Evolutionary conservation across 2,329 filamentous ascomycete species (phyloP).

Genomic region (Dothideomycetes sp.): DNA sequence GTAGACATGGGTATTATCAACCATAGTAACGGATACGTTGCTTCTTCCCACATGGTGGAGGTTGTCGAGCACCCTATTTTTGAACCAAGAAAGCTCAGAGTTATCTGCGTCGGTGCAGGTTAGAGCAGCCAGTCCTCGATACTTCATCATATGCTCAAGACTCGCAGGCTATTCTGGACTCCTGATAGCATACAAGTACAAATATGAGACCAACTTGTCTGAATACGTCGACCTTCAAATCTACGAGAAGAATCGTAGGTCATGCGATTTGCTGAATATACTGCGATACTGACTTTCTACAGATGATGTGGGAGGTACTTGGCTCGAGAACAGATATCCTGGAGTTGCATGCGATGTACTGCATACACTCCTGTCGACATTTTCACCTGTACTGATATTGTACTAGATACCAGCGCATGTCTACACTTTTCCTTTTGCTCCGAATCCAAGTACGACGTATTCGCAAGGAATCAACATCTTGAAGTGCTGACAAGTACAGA

Average conservation of each 20-base stretch:
- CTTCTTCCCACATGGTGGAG: too few relatives aligned
- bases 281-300: neutral
- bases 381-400: neutral
- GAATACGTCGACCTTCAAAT: conserved; percentile 27
- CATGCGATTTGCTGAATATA: neutral
- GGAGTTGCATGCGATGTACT: conserved; percentile 25
- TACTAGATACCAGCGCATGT: conserved; percentile 10
- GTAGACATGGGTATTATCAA: too few relatives aligned
- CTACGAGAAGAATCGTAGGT: conserved; percentile 22
- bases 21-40: too few relatives aligned
- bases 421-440: conserved; percentile 24
- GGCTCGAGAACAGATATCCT: conserved; percentile 30
- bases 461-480: neutral
- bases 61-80: neutral
- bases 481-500: conserved; percentile 7
- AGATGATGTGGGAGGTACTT: conserved; percentile 28
- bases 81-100: conserved; percentile 12
- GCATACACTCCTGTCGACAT: conserved; percentile 1
- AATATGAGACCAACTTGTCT: conserved; percentile 25
- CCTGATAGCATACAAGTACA: conserved; percentile 31
- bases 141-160: too few relatives aligned
- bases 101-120: conserved; percentile 22
- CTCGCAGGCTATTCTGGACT: conserved; percentile 30
- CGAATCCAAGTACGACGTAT: conserved; percentile 4
- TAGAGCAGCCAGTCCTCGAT: too few relatives aligned